These are phyloP conservation scores for Hyaloscypha bicolor DNA, from an alignment of 495 filamentous ascomycete genomes.

Conservation along the genomic window DNA sequence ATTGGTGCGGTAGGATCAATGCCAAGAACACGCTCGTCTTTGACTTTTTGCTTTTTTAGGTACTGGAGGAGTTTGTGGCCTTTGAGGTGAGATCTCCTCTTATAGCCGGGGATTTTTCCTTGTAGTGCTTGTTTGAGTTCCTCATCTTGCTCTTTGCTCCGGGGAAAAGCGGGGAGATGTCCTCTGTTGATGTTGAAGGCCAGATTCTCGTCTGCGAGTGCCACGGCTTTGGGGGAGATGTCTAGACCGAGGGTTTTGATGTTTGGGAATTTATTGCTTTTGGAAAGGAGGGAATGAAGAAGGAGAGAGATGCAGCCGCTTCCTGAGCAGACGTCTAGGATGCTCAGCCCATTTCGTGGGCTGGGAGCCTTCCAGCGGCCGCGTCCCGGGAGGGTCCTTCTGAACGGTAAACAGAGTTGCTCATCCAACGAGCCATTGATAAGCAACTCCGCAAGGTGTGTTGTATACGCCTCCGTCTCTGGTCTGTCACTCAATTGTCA, in stretches of 20 bases:
- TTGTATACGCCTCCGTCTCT: slow-evolving; percentile 73
- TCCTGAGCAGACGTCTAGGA: slow-evolving; percentile 88
- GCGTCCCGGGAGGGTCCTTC: neutral
- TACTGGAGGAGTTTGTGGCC: too few relatives aligned
- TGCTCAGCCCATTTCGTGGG: slow-evolving; percentile 41
- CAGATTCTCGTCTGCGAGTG: slow-evolving; percentile 64
- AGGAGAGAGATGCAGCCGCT: slow-evolving; percentile 88
- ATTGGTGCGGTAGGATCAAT: neutral
- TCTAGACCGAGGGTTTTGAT: slow-evolving; percentile 53
- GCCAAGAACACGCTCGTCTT: neutral
- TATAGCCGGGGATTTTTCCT: too few relatives aligned
- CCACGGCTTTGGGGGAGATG: slow-evolving; percentile 60
- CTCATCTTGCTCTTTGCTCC: neutral
- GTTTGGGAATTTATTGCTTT: slow-evolving; percentile 18
- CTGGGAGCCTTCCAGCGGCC: too few relatives aligned
- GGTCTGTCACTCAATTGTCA: slow-evolving; percentile 40
- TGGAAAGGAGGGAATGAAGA: slow-evolving; percentile 57
- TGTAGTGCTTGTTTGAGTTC: slow-evolving; percentile 1
- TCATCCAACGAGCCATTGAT: slow-evolving; percentile 1
- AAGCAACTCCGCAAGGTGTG: slow-evolving; percentile 55
- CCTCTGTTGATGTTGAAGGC: slow-evolving; percentile 44
- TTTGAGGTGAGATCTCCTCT: neutral
- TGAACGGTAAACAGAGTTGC: neutral
- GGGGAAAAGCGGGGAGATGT: neutral
- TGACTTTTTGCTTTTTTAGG: slow-evolving; percentile 6